Conservation (phyloP, 768 basidiomycete genomes). For the Pleurotus djamor region DNA sequence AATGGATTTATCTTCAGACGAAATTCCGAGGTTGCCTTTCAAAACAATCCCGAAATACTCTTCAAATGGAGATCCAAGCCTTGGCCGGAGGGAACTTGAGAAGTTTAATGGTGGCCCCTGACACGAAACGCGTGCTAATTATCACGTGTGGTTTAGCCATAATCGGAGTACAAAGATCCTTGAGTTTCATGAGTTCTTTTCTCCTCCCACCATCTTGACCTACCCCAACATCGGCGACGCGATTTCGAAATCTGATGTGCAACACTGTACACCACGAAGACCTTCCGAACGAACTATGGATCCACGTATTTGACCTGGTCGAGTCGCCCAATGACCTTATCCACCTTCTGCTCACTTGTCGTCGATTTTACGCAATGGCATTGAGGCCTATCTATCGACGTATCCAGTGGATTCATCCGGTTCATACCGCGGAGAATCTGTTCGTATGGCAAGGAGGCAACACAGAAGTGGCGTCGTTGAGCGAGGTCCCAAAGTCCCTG, state of each 20-base stretch:
- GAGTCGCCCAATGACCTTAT: not conserved
- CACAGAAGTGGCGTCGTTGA: not conserved
- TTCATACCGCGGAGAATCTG: not conserved
- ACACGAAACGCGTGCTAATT: no score
- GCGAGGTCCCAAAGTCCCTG: not conserved
- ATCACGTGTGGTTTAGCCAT: no score
- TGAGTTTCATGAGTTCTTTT: no score
- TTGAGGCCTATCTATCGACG: not conserved
- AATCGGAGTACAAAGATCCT: no score
- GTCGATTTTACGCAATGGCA: not conserved
- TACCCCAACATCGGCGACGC: no score
- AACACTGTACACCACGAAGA: not conserved
- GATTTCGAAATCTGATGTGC: not conserved
- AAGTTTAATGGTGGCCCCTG: no score
- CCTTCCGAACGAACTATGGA: slow-evolving; percentile 3
- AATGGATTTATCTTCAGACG: no score
- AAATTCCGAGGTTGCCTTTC: no score
- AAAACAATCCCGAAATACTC: no score
- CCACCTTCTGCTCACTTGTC: not conserved
- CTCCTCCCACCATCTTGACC: no score
- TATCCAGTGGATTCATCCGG: slow-evolving; percentile 1
- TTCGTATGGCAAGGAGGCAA: not conserved
- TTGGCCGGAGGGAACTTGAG: no score
- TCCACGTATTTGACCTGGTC: slow-evolving; percentile 1
- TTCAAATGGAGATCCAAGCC: no score